Base-by-base conservation (phyloP, 2,329 filamentous ascomycete species). In the Aureobasidium subglaciale region DNA sequence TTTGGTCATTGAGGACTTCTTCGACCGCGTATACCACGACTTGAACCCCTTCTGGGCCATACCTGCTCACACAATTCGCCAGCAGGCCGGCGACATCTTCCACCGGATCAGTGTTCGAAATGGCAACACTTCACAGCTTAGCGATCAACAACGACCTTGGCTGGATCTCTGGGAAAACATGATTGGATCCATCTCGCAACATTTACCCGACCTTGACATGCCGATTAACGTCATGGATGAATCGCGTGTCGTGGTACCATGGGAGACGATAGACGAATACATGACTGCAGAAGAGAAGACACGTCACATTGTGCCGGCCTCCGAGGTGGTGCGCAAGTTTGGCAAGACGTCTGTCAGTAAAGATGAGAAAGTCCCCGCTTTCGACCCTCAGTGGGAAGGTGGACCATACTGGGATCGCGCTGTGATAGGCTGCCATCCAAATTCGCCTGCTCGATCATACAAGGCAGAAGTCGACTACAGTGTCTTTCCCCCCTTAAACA, bases 21-120 rank as follows among this genome's bases (percentile, higher is more conserved):
- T 77, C 60, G 76, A 79, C 57, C 75, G 74, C 57, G 75, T 79
- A 9, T 76, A 79, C 61, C 63, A 74, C 56, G 77, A 79, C 55
- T 49, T 78, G 24, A 68, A 64, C 25, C 76, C 77, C 0, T 78
- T 77, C 59, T 79, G 77, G 77, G 75, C 69, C 5, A 56, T 78
- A 1, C 59, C 69, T 3, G 67, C 77, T 3, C 63, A 64, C 35
- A 63, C 71, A 24, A 70, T 78, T 24, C 71, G 73, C 3, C 65
- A 68, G 45, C 68, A 72, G 55, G 72, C 75, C 3, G 67, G 64
- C 35, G 66, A 67, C 13, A 69, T 70, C 40, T 61, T 68, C 4
- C 64, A 72, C 41, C 62, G 66, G 4, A 71, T 78, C 53, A 68
- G 63, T 4, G 65, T 77, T 2, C 65, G 74, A 6, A 69, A 74